A percentile compares a stretch with the other conserved stretches of the same genome.
phyloP scores from a whole-genome alignment of 1,139 yeast genomes.

The Kurtzmaniella quercitrusa region DNA sequence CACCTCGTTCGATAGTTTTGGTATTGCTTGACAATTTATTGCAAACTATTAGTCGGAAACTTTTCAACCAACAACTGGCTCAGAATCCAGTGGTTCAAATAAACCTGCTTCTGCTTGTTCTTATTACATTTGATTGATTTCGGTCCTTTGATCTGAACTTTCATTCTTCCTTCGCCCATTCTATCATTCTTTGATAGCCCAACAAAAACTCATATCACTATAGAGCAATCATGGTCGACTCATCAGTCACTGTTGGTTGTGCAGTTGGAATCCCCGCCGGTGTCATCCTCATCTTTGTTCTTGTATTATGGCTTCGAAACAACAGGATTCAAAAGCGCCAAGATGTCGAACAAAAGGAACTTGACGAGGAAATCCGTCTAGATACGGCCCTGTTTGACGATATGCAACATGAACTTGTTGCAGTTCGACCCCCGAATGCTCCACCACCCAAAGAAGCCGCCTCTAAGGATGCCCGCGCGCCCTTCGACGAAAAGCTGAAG shows the following conservation, averaged over 20 bases:
- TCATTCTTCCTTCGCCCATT: too few species aligned
- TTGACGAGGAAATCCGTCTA: conserved; percentile 32
- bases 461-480: conserved; percentile 5
- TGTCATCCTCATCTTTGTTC: conserved; percentile 21
- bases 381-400: conserved; percentile 37
- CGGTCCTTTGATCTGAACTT: too few species aligned
- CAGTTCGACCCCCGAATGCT: conserved; percentile 3
- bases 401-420: conserved; percentile 33
- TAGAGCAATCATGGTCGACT: conserved; percentile 8
- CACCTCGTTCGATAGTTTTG: too few species aligned
- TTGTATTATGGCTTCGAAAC: conserved; percentile 17
- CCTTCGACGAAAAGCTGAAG: conserved; percentile 1
- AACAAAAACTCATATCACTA: too few species aligned
- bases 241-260: conserved; percentile 33
- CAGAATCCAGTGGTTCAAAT: too few species aligned
- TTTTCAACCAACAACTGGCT: too few species aligned
- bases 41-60: too few species aligned
- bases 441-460: conserved; percentile 5
- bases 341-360: conserved; percentile 25
- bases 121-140: too few species aligned
- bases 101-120: too few species aligned
- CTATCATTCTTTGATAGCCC: too few species aligned
- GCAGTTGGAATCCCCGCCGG: conserved; percentile 42
- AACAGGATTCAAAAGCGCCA: conserved; percentile 31
- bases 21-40: too few species aligned